phyloP scores from a whole-genome alignment of 2,329 filamentous ascomycete genomes.

The Parastagonospora avenae region DNA sequence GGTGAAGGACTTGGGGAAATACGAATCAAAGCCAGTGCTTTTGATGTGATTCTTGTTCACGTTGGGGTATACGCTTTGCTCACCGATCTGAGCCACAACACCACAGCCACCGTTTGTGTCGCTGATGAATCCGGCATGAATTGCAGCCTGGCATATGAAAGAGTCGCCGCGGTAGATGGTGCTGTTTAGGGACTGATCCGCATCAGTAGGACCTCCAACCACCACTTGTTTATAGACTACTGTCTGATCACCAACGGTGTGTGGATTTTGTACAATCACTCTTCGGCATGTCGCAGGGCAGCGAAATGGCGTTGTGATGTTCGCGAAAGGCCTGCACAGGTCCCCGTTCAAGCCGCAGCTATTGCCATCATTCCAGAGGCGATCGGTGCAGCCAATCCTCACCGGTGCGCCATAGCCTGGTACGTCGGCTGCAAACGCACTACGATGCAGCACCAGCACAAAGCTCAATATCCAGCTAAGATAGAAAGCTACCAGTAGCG shows the following conservation, averaged over 20 bases:
- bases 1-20: constrained; percentile 85
- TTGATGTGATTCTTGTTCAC: constrained; percentile 74
- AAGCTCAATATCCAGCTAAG: constrained; percentile 73
- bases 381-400: constrained; percentile 68
- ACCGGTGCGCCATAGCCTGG: constrained; percentile 70
- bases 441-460: constrained; percentile 68
- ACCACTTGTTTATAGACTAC: constrained; percentile 61
- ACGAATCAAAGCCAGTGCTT: constrained; percentile 80
- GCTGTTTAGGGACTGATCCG: constrained; percentile 46
- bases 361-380: constrained; percentile 73
- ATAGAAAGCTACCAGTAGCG: constrained; percentile 65
- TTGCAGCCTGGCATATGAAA: constrained; percentile 82
- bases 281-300: constrained; percentile 75
- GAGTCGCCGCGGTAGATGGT: constrained; percentile 86
- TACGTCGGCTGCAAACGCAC: constrained; percentile 65
- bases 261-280: constrained; percentile 69
- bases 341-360: constrained; percentile 75
- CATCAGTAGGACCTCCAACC: constrained; percentile 57
- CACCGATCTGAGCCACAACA: constrained; percentile 75
- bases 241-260: constrained; percentile 73
- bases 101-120: constrained; percentile 79
- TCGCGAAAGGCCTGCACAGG: constrained; percentile 75
- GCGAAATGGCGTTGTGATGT: constrained; percentile 71
- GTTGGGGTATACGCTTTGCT: constrained; percentile 65
- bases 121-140: constrained; percentile 79